Base-by-base conservation (phyloP, 2,329 filamentous ascomycete genomes). In the Aspergillus puulaauensis region DNA sequence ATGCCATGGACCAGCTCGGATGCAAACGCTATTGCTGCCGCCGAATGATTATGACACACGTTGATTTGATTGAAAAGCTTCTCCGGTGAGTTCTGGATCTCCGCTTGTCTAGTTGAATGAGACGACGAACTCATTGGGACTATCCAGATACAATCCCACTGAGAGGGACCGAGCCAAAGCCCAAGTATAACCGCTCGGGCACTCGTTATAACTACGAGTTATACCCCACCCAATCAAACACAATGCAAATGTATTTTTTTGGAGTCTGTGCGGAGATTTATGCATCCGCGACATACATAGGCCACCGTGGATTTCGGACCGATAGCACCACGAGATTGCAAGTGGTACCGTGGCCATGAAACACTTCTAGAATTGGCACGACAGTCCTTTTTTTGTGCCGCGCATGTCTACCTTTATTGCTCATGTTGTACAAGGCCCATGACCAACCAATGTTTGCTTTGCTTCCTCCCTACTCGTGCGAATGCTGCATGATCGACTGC, bases 31-130 rank as follows among this genome's bases (percentile, higher is more conserved):
- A 99, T 82, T 99, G 95, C 85, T 99, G 95, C 81, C 90, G 95
- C 68, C 90, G 95, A 71, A 99, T 99, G 95, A 87, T 99, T 77
- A 97, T 99, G 90, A 99, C 95, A 59, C 95, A 99, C 78, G 95
- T 99, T 70, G 95, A 99, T 75, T 83, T 99, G 61, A 97, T 99
- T 68, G 95, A 99, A 83, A 99, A 99, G 80, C 86, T 99, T 51
- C 86, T 99, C 65, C 91, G 93, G 90, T 96, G 87, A 67, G 85
- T 68, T 37, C 43, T 45, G n/a, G 24, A 33, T 17, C 21, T 4
- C 15, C 11, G 7, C n/a, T 14, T 46, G 17, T 27, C 19, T 9
- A 17, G 24, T 14, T 17, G 11, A 21, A 12, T 11, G 14, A 21
- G 17, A 39, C 51, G 31, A n/a, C 19, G 31, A 6, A 49, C 23